Evolutionary conservation across 1,139 yeast genomes (phyloP), one percentile per base, ranked within the genome.

Genomic region (Scheffersomyces cryptocercus): DNA sequence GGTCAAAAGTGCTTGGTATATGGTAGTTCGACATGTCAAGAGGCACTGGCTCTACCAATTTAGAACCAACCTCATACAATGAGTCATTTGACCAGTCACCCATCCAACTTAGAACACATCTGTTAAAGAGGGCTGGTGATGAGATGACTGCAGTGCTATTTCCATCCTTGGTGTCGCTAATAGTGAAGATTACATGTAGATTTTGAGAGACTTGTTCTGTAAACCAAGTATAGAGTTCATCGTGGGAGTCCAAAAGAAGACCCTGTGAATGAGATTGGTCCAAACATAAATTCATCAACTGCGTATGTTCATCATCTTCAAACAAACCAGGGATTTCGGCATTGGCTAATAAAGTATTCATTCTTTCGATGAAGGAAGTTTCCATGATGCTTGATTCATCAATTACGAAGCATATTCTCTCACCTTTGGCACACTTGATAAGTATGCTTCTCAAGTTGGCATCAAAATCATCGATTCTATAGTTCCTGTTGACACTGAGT

Each of bases 271-370:
- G 75, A 0, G 88, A 77, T 38, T 80, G 82, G 26, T 82, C 85
- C 20, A 73, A 65, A 49, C 96, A 84, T 2, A 77, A 57, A 2
- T 67, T 67, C 73, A 88, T 71, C 41, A 90, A 64, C 3, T 73
- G 51, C 0, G 70, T 67, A 41, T 69, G 76, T 11, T 88, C 91
- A 10, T 88, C 96, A 0, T 84, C 93, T 51, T 82, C 89, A 61
- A 88, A 93, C 15, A 93, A 68, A 2, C 97, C 97, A 0, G 97
- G 97, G 20, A 90, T 79, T 54, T 91, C 97, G 0, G 97, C 88
- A 61, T 91, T 93, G 0, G 98, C 97, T 31, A 93, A 70, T 28
- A 93, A 68, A 0, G 96, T 88, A 55, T 93, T 93, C 95, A 93
- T 89, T 47, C 96, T 72, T 62, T 93, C 99, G 29, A 93, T 67